Conservation (phyloP, 129 eudicot species). For the Ambrosia artemisiifolia region DNA sequence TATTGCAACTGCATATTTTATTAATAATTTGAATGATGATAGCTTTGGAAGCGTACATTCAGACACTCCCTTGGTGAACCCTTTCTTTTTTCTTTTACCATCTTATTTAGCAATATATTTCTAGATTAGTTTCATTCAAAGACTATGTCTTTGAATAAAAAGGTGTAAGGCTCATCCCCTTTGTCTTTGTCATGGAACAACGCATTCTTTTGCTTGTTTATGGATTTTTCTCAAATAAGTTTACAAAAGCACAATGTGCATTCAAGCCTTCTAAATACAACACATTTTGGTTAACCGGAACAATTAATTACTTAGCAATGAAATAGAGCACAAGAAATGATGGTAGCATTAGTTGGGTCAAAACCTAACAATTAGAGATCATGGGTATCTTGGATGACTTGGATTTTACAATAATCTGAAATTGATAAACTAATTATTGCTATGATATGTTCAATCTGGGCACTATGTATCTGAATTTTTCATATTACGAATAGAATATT, state of each 20-base stretch:
- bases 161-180: background rate
- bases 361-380: constrained; percentile 1
- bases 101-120: background rate
- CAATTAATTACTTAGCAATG: constrained; percentile 9
- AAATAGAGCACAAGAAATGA: constrained; percentile 2
- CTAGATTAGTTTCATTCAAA: constrained; percentile 9
- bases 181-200: too few relatives aligned
- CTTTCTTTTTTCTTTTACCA: background rate
- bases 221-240: background rate
- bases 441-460: constrained; percentile 8
- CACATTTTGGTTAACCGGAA: background rate
- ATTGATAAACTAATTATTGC: constrained; percentile 5
- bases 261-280: background rate
- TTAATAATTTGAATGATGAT: background rate
- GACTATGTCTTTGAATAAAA: background rate
- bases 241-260: background rate
- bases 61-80: background rate
- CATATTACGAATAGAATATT: constrained; percentile 12
- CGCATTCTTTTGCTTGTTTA: constrained; percentile 16
- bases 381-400: background rate
- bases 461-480: background rate
- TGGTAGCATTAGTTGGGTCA: constrained; percentile 4
- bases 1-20: background rate
- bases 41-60: background rate
- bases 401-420: background rate